Evolutionary conservation across 371 early-diverging fungal genomes (phyloP).

Genomic region (Rhizopus stolonifer): DNA sequence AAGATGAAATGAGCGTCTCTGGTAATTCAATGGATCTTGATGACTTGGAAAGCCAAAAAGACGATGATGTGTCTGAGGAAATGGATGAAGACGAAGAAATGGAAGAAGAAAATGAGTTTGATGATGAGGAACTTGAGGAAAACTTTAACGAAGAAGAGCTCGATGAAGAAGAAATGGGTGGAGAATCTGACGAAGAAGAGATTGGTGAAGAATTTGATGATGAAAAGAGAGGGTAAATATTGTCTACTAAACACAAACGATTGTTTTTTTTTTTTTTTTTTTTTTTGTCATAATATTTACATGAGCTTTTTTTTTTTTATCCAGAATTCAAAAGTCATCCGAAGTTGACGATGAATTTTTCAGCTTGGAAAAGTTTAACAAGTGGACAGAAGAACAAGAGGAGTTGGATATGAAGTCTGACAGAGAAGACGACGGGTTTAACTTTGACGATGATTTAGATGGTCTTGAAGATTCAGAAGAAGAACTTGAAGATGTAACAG

Average conservation of each 20-base stretch:
- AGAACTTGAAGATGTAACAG: conserved; percentile 40
- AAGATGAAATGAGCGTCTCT: conserved; percentile 18
- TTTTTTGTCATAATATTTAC: no score
- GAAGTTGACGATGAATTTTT: conserved; percentile 73
- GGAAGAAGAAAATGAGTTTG: conserved; percentile 9
- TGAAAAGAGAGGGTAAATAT: conserved; percentile 3
- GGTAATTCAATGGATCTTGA: conserved; percentile 37
- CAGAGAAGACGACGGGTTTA: conserved; percentile 55
- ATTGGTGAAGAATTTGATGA: conserved; percentile 31
- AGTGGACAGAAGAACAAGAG: conserved; percentile 55
- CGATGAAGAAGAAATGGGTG: conserved; percentile 3
- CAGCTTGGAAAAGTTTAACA: conserved; percentile 59
- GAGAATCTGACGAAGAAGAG: conserved; percentile 21
- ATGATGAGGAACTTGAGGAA: conserved; percentile 34
- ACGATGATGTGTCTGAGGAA: conserved; percentile 28
- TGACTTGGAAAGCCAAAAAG: conserved; percentile 38
- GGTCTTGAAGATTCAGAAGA: conserved; percentile 54
- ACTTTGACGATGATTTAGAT: conserved; percentile 53
- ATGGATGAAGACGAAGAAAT: conserved; percentile 28
- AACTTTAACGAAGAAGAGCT: conserved; percentile 19
- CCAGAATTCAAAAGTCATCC: conserved; percentile 31
- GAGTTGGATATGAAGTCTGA: conserved; percentile 33
- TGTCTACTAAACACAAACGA: no score
- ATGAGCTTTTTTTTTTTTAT: no score
- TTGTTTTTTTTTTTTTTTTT: no score